Base-by-base conservation (phyloP, 257 asterid genomes). In the Przewalskia tangutica region DNA sequence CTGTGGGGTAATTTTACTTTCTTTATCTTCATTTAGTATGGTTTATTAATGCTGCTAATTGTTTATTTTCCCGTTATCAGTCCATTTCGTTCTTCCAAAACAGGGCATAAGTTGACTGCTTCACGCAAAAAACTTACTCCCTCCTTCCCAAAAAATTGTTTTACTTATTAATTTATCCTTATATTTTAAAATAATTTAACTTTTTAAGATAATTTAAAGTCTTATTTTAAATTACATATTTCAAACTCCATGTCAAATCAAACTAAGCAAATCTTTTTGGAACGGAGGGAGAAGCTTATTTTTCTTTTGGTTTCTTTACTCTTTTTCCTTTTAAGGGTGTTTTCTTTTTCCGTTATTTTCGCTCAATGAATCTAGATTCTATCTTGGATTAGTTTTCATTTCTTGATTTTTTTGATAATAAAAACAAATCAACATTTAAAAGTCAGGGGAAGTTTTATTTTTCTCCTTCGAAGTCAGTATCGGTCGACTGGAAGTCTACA, bases 1-100 rank as follows among this genome's bases (percentile, higher is more conserved):
- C 64, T 94, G 98, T 84, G 98, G 98, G 92, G 98, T 94, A 89
- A 85, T 32, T 20, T 54, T 3, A 7, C 10, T 12, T 77, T 79
- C 16, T 10, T 32, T 18, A n/a, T 73, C 14, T 8, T 34, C 18
- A 14, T 17, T 63, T 80, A 54, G 18, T 9, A 16, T 48, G 2
- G 14, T 13, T 6, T 27, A 23, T 48, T 68, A 16, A 5, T 77
- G 34, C 36, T 55, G 8, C n/a, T 70, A 55, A 56, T 81, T 75
- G 8, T 27, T 27, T 27, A 27, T 2, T 55, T 13, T 55, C 42
- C 60, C 14, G 20, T 55, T 55, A 14, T 55, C 60, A 13, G 60
- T 55, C 20, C 16, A 55, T 55, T 55, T 55, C 6, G 9, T 55
- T 55, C 9, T 55, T 55, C 17, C 62, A 16, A 54, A 55, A 70